Evolutionary conservation across 495 filamentous ascomycete species (phyloP).

Genomic region (Hyaloscypha hepaticicola): DNA sequence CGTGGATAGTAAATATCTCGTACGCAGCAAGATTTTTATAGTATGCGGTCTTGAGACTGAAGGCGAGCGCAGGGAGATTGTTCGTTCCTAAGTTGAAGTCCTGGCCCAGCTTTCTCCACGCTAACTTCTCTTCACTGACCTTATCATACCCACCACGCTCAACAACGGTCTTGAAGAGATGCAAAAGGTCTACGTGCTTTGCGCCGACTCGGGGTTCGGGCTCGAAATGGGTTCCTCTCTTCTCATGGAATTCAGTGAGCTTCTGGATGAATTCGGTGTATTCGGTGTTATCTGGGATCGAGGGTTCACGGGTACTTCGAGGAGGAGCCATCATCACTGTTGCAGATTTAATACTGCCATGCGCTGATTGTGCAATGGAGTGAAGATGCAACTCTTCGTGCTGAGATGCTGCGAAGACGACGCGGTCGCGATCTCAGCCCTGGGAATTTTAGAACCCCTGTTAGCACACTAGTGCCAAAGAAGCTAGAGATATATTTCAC

Average conservation of each 20-base stretch:
- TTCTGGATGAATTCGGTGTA: constrained; percentile 70
- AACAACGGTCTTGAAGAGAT: constrained; percentile 68
- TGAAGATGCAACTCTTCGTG: not conserved
- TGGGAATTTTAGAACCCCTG: not conserved
- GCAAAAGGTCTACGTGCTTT: constrained; percentile 66
- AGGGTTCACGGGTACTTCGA: constrained; percentile 8
- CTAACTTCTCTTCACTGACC: constrained; percentile 73
- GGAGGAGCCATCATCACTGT: constrained; percentile 27
- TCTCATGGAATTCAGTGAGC: constrained; percentile 62
- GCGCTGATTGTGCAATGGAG: constrained; percentile 10
- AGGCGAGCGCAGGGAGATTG: constrained; percentile 70
- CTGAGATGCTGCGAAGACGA: constrained; percentile 2
- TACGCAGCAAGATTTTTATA: constrained; percentile 83
- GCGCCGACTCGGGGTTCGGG: constrained; percentile 70
- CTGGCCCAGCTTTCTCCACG: constrained; percentile 70
- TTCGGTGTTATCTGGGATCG: constrained; percentile 38
- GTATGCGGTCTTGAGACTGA: constrained; percentile 75
- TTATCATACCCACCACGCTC: constrained; percentile 77
- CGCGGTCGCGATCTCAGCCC: constrained; percentile 6
- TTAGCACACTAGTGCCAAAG: not conserved
- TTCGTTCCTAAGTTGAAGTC: constrained; percentile 61
- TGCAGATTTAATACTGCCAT: constrained; percentile 16
- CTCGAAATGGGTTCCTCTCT: constrained; percentile 71
- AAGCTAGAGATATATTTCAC: not conserved
- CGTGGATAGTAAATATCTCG: constrained; percentile 70